Base-by-base conservation (phyloP, 2,329 filamentous ascomycete species). In the Penicillium sp. region DNA sequence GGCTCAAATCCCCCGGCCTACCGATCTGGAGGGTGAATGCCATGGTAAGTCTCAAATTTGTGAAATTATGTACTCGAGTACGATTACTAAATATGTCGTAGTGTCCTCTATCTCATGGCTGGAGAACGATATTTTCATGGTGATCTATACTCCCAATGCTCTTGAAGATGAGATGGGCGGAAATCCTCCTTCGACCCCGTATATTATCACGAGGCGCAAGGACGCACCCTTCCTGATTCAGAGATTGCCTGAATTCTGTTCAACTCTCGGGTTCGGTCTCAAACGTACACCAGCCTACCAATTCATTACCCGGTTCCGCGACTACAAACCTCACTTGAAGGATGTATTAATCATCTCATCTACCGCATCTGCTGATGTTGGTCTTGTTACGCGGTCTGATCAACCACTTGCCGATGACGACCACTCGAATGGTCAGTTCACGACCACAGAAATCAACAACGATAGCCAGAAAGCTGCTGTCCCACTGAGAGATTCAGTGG, bases 71-170 rank as follows among this genome's bases (percentile, higher is more conserved):
- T 13, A 29, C 11, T 33, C 10, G n/a, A 10, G 2, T n/a, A 28
- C n/a, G 9, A 14, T 37, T 34, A 28, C 54, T 63, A 36, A 63
- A 14, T 16, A 21, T 33, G 29, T 26, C 40, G 23, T 55, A 77
- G 90, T 95, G 2, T 90, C 91, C 3, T 88, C 89, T 14, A 81
- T 99, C 36, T 82, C 83, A 33, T 99, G 95, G 94, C 81, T 97
- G 18, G 90, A 94, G 67, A 96, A 94, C 63, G 78, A 95, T 64
- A 77, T 93, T 2, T 95, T 97, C 69, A 80, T 97, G 40, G 81
- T 88, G 51, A 84, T 94, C 19, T 88, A 97, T 72, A 91, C 89
- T 1, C 82, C 84, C n/a, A 76, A 72, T 50, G 55, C 57, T n/a
- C 77, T 82, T 26, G 82, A 81, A 56, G 80, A 81, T 51, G 82